Conservation (phyloP, 1,284 basidiomycete genomes). For the Trametes hirsuta region DNA sequence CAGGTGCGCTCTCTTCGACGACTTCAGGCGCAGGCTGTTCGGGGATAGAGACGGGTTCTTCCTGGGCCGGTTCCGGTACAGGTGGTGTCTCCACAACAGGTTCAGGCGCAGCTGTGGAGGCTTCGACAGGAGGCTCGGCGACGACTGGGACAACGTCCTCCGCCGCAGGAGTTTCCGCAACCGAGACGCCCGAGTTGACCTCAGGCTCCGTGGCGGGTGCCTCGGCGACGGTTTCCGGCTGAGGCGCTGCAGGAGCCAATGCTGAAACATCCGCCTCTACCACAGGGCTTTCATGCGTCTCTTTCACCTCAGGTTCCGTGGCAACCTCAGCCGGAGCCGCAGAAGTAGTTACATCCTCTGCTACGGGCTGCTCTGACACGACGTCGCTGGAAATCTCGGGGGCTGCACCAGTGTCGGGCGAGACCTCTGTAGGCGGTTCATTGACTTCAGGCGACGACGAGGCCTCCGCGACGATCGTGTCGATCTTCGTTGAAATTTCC, state of each 20-base stretch:
- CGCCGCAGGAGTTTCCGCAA: background rate
- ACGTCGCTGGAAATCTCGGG: background rate
- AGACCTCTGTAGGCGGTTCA: background rate
- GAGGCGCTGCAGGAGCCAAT: background rate
- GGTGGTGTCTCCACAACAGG: background rate
- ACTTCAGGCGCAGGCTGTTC: background rate
- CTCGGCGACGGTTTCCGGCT: background rate
- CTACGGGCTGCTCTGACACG: background rate
- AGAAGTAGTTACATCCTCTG: conserved; percentile 7
- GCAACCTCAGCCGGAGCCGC: background rate
- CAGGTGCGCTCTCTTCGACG: background rate
- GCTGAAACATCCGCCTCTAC: background rate
- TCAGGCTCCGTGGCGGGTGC: background rate
- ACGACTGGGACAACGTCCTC: background rate
- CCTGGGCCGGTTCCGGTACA: background rate
- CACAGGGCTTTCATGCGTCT: background rate
- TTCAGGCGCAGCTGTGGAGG: background rate
- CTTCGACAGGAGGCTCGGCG: background rate
- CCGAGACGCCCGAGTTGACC: background rate
- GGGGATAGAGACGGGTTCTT: background rate
- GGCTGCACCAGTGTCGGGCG: background rate
- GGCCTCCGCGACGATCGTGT: conserved; percentile 18
- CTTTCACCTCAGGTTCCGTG: background rate
- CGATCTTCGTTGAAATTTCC: conserved; percentile 21
- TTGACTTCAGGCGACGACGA: conserved; percentile 7